Base-by-base conservation (phyloP, 306 rosid species). In the Dalbergia cochinchinensis region DNA sequence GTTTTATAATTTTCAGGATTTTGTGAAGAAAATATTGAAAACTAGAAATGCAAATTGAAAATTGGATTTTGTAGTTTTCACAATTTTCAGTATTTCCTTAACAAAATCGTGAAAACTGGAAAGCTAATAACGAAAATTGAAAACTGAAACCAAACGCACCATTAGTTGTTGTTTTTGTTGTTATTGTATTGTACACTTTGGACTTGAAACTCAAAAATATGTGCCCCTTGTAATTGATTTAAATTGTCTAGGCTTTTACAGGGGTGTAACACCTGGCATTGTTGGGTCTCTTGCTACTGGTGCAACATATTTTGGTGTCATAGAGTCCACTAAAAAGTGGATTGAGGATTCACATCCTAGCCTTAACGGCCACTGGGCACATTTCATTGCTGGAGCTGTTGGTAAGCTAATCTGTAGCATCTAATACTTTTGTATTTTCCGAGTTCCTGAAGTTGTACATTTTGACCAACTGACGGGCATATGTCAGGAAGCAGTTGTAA, bases 201-300 rank as follows among this genome's bases (percentile, higher is more conserved):
- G 73, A 81, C 59, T 66, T 65, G 74, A 47, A 67, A 75, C 61
- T 33, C 73, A 22, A 48, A 76, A 55, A 67, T 65, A 12, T 71
- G 39, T 62, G 18, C 18, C 12, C 65, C 51, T n/a, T 75, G 53
- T 80, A 12, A 48, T 81, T 79, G 19, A 73, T 82, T 47, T 45
- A 44, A 16, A 74, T 54, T 84, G 48, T 67, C 54, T 81, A 94
- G 98, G 98, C 78, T 90, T 94, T 84, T 92, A 92, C 79, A 94
- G 97, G 84, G 98, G 98, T 64, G 76, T 92, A 83, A 22, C 85
- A 70, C 97, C 98, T 51, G 98, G 97, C 78, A 51, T 94, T 81
- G 88, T 84, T 53, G 96, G 98, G 78, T 94, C 97, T 74, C 97
- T 94, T 83, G 98, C 97, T 15, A 94, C 98, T 76, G 97, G 98